These are phyloP conservation scores for Haplosporangium sp. DNA, from an alignment of 371 early-diverging fungal species.

Conservation along the genomic window DNA sequence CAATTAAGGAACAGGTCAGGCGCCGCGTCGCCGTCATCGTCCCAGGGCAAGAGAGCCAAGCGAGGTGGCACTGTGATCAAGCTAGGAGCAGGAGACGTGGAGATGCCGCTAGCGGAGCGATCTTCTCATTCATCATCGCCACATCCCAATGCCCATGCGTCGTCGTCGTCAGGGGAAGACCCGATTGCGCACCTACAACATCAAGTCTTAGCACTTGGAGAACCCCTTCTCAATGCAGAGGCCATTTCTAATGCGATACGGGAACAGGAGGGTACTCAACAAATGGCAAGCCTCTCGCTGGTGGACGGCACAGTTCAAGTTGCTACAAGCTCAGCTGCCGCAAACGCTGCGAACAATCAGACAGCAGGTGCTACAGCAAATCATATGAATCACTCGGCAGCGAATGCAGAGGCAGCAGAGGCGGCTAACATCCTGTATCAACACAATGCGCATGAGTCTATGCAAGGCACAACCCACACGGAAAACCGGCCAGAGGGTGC, in stretches of 20 bases:
- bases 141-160: not conserved
- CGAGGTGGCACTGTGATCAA: conserved; percentile 8
- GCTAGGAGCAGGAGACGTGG: not conserved
- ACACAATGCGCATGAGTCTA: no score
- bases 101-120: conserved; percentile 2
- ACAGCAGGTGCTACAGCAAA: no score
- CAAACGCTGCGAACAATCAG: no score
- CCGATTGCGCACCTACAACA: not conserved
- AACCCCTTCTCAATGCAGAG: conserved; percentile 14
- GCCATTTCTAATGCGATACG: conserved; percentile 20
- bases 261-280: conserved; percentile 16
- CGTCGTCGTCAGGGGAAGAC: not conserved
- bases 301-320: conserved; percentile 4
- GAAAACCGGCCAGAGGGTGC: not conserved
- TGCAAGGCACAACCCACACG: no score
- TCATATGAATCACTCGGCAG: no score
- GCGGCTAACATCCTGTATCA: no score
- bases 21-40: not conserved
- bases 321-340: no score
- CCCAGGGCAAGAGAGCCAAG: not conserved
- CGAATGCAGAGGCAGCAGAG: no score
- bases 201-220: conserved; percentile 12
- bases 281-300: conserved; percentile 9
- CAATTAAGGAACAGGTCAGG: conserved; percentile 15
- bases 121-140: conserved; percentile 11